phyloP scores from a whole-genome alignment of 331 rosid species.

The Malus hybrid region DNA sequence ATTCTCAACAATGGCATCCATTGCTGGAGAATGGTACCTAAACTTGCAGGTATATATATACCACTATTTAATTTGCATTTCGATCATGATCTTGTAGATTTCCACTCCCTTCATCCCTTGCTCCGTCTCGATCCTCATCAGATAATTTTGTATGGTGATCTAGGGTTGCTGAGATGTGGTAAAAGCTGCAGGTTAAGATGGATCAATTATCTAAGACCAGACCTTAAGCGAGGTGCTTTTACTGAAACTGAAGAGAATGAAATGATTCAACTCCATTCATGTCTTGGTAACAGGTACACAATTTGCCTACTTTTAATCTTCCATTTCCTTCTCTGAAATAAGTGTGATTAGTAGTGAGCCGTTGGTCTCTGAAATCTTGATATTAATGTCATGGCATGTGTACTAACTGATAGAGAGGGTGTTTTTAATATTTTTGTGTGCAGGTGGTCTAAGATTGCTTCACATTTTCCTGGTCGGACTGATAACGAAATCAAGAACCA shows the following conservation, averaged over 20 bases:
- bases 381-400: not conserved
- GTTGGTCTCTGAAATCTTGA: too few relatives aligned
- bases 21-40: conserved; percentile 94
- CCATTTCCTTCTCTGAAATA: too few relatives aligned
- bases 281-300: conserved; percentile 78
- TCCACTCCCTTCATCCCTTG: too few relatives aligned
- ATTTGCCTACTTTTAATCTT: not conserved
- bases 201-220: conserved; percentile 83
- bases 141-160: conserved; percentile 7
- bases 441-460: conserved; percentile 97
- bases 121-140: not conserved
- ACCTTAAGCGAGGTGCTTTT: conserved; percentile 88
- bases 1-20: conserved; percentile 91
- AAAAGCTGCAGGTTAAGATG: conserved; percentile 86
- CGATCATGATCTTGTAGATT: too few relatives aligned
- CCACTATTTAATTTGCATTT: too few relatives aligned
- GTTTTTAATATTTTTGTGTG: not conserved
- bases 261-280: conserved; percentile 79
- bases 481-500: conserved; percentile 96
- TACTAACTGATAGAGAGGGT: not conserved
- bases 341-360: too few relatives aligned
- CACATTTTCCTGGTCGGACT: conserved; percentile 92
- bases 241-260: conserved; percentile 85
- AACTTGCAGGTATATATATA: conserved; percentile 46
- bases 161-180: conserved; percentile 87